These are phyloP conservation scores for Aspergillus nanangensis DNA, from an alignment of 495 filamentous ascomycete genomes.

Conservation along the genomic window DNA sequence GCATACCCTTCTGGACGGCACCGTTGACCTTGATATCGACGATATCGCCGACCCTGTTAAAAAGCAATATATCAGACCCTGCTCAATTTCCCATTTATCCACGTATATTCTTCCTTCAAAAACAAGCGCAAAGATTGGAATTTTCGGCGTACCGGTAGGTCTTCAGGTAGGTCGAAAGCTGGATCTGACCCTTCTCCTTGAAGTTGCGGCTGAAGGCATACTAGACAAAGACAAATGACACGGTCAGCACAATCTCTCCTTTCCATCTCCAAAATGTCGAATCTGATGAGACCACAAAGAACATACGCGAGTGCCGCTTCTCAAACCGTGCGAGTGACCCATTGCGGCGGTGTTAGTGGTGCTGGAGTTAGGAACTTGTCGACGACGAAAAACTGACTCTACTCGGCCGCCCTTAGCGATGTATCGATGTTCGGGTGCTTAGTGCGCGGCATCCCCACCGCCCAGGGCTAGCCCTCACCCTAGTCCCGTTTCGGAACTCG, in stretches of 20 bases:
- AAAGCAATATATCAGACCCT: conserved; percentile 22
- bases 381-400: conserved; percentile 30
- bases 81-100: too few species aligned
- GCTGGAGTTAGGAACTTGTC: conserved; percentile 41
- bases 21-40: conserved; percentile 96
- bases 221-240: conserved; percentile 26
- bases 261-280: too few species aligned
- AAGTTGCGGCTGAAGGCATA: conserved; percentile 93
- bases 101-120: conserved; percentile 9
- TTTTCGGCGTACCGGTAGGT: conserved; percentile 68
- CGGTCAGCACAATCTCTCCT: conserved; percentile 38
- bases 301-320: conserved; percentile 85
- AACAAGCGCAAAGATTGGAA: conserved; percentile 1
- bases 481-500: conserved; percentile 16
- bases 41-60: conserved; percentile 85
- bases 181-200: conserved; percentile 89
- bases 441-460: conserved; percentile 23
- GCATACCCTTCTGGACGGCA: conserved; percentile 98
- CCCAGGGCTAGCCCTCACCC: conserved; percentile 13
- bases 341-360: conserved; percentile 58
- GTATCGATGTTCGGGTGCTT: conserved; percentile 20
- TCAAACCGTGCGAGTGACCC: conserved; percentile 95
- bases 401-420: conserved; percentile 22
- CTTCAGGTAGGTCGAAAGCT: conserved; percentile 83
- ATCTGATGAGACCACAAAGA: too few species aligned